Evolutionary conservation across 2,329 filamentous ascomycete species (phyloP).

Genomic region (Phaeosphaeria sp.): DNA sequence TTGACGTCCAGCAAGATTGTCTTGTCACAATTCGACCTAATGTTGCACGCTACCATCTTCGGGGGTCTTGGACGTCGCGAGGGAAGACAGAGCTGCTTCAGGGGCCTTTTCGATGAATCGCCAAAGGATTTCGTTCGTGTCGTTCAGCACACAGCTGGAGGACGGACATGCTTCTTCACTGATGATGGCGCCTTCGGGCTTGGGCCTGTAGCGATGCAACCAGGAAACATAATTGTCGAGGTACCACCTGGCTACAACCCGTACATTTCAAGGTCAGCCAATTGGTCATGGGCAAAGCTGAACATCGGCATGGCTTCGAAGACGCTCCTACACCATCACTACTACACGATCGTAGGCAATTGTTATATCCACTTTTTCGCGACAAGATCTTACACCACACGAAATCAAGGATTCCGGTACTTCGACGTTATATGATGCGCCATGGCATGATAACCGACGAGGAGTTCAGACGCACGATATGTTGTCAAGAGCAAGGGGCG

Average conservation of each 20-base stretch:
- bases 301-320: neutral
- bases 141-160: neutral
- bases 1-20: neutral
- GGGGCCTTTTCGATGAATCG: neutral
- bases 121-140: neutral
- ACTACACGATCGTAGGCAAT: neutral
- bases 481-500: too few species aligned
- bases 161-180: neutral
- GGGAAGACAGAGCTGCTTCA: neutral
- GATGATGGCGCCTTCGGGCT: neutral
- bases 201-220: neutral
- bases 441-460: too few species aligned
- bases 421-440: neutral
- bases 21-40: neutral
- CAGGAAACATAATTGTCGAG: neutral
- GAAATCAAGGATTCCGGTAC: neutral
- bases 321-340: neutral
- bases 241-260: neutral
- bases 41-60: neutral
- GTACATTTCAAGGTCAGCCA: neutral
- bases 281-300: neutral
- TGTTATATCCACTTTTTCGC: neutral
- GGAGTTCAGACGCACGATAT: too few species aligned
- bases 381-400: neutral
- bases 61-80: neutral